Conservation (phyloP, 2,329 filamentous ascomycete species). For the Claviceps fusiformis region DNA sequence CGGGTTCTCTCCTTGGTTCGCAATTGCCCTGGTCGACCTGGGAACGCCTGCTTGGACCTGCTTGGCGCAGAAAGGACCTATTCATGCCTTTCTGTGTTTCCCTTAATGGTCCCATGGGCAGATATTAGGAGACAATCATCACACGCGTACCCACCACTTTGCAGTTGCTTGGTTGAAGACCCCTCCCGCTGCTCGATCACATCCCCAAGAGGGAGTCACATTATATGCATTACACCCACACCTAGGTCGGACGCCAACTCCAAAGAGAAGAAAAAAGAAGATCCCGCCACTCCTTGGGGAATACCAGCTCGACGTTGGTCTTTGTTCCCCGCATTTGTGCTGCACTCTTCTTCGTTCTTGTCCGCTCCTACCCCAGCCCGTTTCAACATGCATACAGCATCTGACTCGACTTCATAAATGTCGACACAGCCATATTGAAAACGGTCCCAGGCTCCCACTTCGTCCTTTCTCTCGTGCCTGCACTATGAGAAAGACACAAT, state of each 20-base stretch:
- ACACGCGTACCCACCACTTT: not conserved
- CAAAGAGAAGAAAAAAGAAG: not conserved
- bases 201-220: not conserved
- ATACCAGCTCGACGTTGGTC: constrained; percentile 5
- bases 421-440: constrained; percentile 20
- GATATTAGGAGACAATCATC: not conserved
- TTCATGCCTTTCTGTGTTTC: not conserved
- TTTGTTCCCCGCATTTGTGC: constrained; percentile 6
- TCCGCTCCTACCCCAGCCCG: constrained; percentile 13
- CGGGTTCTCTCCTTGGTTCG: not conserved
- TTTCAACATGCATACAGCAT: constrained; percentile 22
- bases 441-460: constrained; percentile 9
- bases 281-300: constrained; percentile 2
- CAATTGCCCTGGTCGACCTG: constrained; percentile 1
- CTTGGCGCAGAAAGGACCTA: not conserved
- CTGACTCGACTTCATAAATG: constrained; percentile 23
- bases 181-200: not conserved
- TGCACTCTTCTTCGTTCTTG: not conserved
- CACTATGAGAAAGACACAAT: constrained; percentile 10
- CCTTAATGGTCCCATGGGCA: not conserved
- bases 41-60: not conserved
- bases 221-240: not conserved
- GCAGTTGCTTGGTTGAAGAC: not conserved
- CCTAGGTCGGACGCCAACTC: constrained; percentile 1
- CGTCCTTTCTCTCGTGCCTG: constrained; percentile 12